Percentiles rank a stretch among this genome's conserved stretches.
Conservation (phyloP, 495 filamentous ascomycete species). For the Lasiosphaeria miniovina region DNA sequence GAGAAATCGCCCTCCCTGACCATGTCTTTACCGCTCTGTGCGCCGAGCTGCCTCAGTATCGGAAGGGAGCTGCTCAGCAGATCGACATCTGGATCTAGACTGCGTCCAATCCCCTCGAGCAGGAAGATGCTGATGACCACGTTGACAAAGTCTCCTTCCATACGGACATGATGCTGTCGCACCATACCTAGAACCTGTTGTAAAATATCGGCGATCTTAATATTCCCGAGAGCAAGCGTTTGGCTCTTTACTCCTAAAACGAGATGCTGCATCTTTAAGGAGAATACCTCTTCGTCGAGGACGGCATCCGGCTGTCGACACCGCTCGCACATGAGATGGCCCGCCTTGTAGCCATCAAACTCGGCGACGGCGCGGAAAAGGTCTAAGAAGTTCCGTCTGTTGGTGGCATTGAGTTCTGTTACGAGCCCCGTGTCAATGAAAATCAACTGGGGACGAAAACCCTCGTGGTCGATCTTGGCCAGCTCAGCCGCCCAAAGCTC, state of each 20-base stretch:
- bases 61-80: constrained; percentile 83
- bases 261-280: constrained; percentile 93
- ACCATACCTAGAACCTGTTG: constrained; percentile 92
- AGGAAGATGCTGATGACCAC: constrained; percentile 94
- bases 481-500: constrained; percentile 69
- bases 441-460: constrained; percentile 89
- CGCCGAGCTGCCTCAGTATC: constrained; percentile 83
- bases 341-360: constrained; percentile 94
- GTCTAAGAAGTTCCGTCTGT: constrained; percentile 90
- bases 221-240: constrained; percentile 89
- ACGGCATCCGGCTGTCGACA: constrained; percentile 89
- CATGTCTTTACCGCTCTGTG: constrained; percentile 67
- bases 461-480: constrained; percentile 76
- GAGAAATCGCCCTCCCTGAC: constrained; percentile 73
- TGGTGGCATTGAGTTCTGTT: constrained; percentile 82
- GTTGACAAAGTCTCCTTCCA: constrained; percentile 98
- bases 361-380: constrained; percentile 95
- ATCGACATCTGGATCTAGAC: constrained; percentile 81
- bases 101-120: constrained; percentile 90
- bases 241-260: constrained; percentile 83
- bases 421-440: constrained; percentile 98
- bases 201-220: constrained; percentile 94
- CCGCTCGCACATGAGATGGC: constrained; percentile 92
- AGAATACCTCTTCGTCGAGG: constrained; percentile 83
- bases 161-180: constrained; percentile 83